Evolutionary conservation across 768 basidiomycete genomes (phyloP).

Genomic region (Heimioporus sp.): DNA sequence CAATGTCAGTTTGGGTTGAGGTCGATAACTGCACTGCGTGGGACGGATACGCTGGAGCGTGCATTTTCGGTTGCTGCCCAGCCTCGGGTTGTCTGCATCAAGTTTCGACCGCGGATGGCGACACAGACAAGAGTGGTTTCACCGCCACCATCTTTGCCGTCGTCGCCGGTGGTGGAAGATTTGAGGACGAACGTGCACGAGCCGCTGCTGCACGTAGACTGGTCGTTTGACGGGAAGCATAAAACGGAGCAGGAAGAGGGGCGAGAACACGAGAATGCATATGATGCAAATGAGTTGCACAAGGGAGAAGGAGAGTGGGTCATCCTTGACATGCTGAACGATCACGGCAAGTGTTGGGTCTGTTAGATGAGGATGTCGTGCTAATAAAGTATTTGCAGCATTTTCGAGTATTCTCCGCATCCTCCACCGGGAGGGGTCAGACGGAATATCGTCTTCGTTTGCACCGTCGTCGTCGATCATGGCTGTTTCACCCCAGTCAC

Average conservation of each 20-base stretch:
- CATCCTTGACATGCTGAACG: conserved; percentile 50
- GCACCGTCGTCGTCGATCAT: conserved; percentile 46
- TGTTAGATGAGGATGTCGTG: neutral
- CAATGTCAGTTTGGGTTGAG: conserved; percentile 40
- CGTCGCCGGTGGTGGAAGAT: conserved; percentile 23
- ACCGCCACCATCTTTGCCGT: conserved; percentile 17
- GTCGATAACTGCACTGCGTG: conserved; percentile 42
- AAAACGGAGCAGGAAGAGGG: neutral
- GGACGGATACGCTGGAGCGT: conserved; percentile 41
- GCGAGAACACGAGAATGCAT: neutral
- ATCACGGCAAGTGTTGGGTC: conserved; percentile 33
- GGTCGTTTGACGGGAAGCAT: conserved; percentile 2
- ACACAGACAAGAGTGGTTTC: conserved; percentile 7
- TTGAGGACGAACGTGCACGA: conserved; percentile 7
- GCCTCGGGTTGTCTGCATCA: conserved; percentile 40
- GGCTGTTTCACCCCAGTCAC: conserved; percentile 47
- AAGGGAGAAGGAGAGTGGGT: conserved; percentile 44
- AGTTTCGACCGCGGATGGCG: conserved; percentile 26
- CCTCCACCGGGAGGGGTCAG: conserved; percentile 43
- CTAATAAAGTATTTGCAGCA: conserved; percentile 29
- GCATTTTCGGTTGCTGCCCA: conserved; percentile 21
- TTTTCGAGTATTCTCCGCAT: conserved; percentile 51
- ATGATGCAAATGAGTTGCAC: conserved; percentile 8
- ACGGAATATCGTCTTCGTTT: conserved; percentile 41
- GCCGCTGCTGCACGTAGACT: neutral